Evolutionary conservation across 495 filamentous ascomycete species (phyloP).

Genomic region (Thozetella sp.): DNA sequence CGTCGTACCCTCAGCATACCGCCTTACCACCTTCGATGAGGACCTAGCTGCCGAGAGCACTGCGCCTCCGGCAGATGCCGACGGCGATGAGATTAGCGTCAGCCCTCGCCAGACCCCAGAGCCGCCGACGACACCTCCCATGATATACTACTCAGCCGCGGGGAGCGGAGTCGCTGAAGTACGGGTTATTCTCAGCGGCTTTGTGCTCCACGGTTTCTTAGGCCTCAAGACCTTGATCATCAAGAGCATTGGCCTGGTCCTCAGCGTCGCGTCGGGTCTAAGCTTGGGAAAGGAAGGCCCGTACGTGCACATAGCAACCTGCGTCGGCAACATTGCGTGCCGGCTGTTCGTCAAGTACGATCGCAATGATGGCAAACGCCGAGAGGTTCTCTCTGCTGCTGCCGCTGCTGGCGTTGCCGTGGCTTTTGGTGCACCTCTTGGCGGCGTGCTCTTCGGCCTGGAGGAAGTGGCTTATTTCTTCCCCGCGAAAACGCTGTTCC

Average conservation of each 20-base stretch:
- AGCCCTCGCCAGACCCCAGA: conserved; percentile 31
- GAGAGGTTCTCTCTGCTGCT: conserved; percentile 90
- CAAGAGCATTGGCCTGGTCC: conserved; percentile 80
- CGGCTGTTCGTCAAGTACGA: conserved; percentile 93
- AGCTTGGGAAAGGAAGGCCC: conserved; percentile 97
- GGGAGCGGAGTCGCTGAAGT: conserved; percentile 97
- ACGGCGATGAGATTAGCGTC: conserved; percentile 30
- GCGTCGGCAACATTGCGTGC: conserved; percentile 93
- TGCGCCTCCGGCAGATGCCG: conserved; percentile 35
- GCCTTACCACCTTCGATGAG: conserved; percentile 86
- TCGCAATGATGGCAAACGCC: conserved; percentile 82
- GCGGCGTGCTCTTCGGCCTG: conserved; percentile 89
- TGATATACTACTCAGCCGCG: conserved; percentile 93
- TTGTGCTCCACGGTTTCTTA: conserved; percentile 94
- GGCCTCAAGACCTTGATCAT: conserved; percentile 86
- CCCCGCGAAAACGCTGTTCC: conserved; percentile 95
- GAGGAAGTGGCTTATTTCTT: conserved; percentile 98
- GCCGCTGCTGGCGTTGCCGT: conserved; percentile 93
- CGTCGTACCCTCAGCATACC: conserved; percentile 84
- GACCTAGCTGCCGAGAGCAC: conserved; percentile 52
- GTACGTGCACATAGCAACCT: conserved; percentile 96
- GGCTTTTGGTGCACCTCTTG: conserved; percentile 91
- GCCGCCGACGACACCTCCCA: conserved; percentile 55
- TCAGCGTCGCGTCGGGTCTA: conserved; percentile 90
- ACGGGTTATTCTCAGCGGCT: conserved; percentile 95